Base-by-base conservation (phyloP, 78 protist genomes). In the Protostelium mycophagum region DNA sequence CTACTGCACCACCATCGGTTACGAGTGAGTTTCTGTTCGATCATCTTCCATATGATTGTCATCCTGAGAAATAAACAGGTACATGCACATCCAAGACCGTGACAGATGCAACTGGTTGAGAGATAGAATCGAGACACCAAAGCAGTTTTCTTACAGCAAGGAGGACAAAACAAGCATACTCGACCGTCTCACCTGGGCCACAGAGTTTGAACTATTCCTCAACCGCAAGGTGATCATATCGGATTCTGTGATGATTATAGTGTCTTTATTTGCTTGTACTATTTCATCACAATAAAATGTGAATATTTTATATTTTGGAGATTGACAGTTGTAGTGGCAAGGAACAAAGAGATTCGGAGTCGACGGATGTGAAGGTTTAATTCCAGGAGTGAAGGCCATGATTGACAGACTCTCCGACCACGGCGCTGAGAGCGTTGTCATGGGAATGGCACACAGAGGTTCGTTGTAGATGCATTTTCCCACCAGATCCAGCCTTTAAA, bases 381-480 rank as follows among this genome's bases (percentile, higher is more conserved):
- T 97, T 83, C 97, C 98, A 5, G 97, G 96, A 88, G 87, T 98
- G 96, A 93, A 95, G 83, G 96, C 91, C 35, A 31, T 96, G 86
- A 91, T 98, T 38, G 98, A 97, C 91, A 28, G 28, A 34, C 91
- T 96, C 10, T 93, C 97, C 29, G 93, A 94, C 23, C 84, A 37
- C 37, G 99, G 99, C 28, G 96, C 96, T 16, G 92, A 93, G 86
- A 34, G 29, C 0, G 89, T 97, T n/a, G 97, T 96, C 83, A 28
- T 97, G 35, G 99, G 99, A 87, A 98, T 98, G 99, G 97, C 99
- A 38, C 99, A 98, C 91, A 95, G 99, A 35, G 99, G 99, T 5
- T 5, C 36, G 88, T 39, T 28, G n/a, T n/a, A n/a, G 28, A 38
- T 83, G 1, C 84, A 63, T 10, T 28, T 0, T 63, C 38, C 39